These are phyloP conservation scores for Termitomyces sp. DNA, from an alignment of 768 basidiomycete species.

Conservation along the genomic window DNA sequence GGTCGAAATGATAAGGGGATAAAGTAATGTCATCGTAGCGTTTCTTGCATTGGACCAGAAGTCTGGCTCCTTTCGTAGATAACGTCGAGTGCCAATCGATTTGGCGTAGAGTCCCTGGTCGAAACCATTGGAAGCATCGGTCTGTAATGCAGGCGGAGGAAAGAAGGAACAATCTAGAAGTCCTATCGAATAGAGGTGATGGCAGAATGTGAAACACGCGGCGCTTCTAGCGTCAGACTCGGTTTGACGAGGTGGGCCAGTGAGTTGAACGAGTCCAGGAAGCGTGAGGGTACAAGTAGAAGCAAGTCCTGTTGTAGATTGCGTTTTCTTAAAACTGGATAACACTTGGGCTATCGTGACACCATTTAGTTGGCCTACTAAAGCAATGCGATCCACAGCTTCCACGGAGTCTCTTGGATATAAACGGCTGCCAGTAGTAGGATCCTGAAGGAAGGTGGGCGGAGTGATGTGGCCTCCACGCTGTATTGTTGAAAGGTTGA, in stretches of 20 bases:
- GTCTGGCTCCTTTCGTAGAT: conserved; percentile 51
- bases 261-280: conserved; percentile 32
- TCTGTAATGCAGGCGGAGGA: conserved; percentile 19
- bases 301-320: conserved; percentile 19
- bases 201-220: conserved; percentile 55
- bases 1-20: conserved; percentile 49
- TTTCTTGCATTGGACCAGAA: conserved; percentile 55
- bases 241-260: conserved; percentile 39
- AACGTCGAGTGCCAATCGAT: conserved; percentile 41
- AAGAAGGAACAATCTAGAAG: conserved; percentile 48
- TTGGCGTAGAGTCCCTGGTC: conserved; percentile 15
- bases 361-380: conserved; percentile 13
- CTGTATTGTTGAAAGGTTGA: neutral
- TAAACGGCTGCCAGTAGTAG: conserved; percentile 56
- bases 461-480: conserved; percentile 31
- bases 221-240: conserved; percentile 50
- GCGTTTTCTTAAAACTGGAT: conserved; percentile 35
- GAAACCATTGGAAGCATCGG: conserved; percentile 11
- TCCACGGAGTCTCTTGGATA: conserved; percentile 51
- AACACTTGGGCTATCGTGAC: conserved; percentile 19
- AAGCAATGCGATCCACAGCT: conserved; percentile 48
- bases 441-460: conserved; percentile 46
- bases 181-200: conserved; percentile 41
- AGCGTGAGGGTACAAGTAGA: conserved; percentile 48
- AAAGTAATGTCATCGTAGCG: conserved; percentile 31